These are phyloP conservation scores for Heliosperma pusillum DNA, from an alignment of 148 eudicot species.

Conservation along the genomic window DNA sequence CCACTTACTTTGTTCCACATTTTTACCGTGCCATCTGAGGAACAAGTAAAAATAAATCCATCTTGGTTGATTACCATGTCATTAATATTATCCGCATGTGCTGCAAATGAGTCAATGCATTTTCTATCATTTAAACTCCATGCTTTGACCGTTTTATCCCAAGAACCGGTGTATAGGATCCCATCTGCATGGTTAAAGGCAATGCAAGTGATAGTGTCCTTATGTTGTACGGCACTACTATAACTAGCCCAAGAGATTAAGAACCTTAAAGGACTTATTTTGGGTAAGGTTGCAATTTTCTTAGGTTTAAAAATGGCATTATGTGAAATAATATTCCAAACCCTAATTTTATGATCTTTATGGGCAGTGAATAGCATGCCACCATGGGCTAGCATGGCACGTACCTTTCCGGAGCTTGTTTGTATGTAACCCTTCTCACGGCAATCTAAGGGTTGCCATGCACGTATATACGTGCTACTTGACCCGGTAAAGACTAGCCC, in stretches of 20 bases:
- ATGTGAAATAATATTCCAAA: slow-evolving; percentile 34
- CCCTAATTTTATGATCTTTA: slow-evolving; percentile 44
- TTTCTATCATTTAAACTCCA: slow-evolving; percentile 48
- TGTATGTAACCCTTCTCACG: slow-evolving; percentile 45
- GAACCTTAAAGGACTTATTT: slow-evolving; percentile 16
- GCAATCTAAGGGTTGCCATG: slow-evolving; percentile 52
- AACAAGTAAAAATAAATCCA: slow-evolving; percentile 58
- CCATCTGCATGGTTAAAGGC: slow-evolving; percentile 58
- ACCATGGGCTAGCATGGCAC: slow-evolving; percentile 44
- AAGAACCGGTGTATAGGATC: slow-evolving; percentile 57
- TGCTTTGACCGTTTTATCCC: slow-evolving; percentile 52
- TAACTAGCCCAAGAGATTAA: slow-evolving; percentile 19
- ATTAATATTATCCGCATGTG: slow-evolving; percentile 54
- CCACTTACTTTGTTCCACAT: slow-evolving; percentile 64
- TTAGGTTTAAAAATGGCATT: slow-evolving; percentile 35
- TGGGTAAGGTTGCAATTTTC: slow-evolving; percentile 45
- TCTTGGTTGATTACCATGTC: slow-evolving; percentile 53
- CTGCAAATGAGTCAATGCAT: slow-evolving; percentile 56
- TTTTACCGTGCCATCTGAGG: slow-evolving; percentile 60
- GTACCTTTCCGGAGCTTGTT: slow-evolving; percentile 38
- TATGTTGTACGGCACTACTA: slow-evolving; percentile 30
- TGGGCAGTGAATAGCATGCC: slow-evolving; percentile 50
- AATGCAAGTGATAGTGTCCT: slow-evolving; percentile 57
- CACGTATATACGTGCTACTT: slow-evolving; percentile 43
- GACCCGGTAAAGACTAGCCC: slow-evolving; percentile 50